Conservation (phyloP, 306 rosid genomes). For the Prosopis cineraria region DNA sequence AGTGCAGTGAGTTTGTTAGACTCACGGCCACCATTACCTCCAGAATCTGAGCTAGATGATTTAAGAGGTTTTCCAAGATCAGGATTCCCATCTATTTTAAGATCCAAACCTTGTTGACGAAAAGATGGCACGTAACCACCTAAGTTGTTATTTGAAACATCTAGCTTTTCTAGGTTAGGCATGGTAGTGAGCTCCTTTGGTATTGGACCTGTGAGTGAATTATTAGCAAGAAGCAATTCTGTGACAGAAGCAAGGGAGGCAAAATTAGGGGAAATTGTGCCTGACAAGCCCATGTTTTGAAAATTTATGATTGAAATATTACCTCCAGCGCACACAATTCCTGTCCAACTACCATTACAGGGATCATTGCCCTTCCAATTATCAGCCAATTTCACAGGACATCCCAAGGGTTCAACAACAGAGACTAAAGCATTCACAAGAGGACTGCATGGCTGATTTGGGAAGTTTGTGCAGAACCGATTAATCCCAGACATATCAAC, state of each 20-base stretch:
- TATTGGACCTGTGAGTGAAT: conserved; percentile 68
- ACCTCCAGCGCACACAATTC: conserved; percentile 44
- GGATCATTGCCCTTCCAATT: conserved; percentile 69
- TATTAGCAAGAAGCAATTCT: conserved; percentile 51
- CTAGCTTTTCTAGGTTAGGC: conserved; percentile 47
- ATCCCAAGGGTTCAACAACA: conserved; percentile 57
- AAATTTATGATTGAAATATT: conserved; percentile 52
- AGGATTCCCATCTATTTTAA: neutral
- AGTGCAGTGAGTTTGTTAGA: neutral
- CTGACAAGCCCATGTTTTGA: conserved; percentile 55
- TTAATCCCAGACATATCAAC: conserved; percentile 46
- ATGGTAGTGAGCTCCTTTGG: conserved; percentile 55
- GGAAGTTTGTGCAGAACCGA: conserved; percentile 48
- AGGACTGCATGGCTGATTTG: conserved; percentile 55
- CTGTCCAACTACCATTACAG: conserved; percentile 57
- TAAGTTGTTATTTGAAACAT: conserved; percentile 49
- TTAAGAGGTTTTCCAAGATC: neutral
- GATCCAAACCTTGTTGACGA: conserved; percentile 22
- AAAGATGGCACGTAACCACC: conserved; percentile 34
- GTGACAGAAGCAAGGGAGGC: conserved; percentile 62
- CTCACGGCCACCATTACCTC: neutral
- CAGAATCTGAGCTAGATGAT: neutral
- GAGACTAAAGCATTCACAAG: conserved; percentile 63
- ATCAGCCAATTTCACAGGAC: conserved; percentile 51
- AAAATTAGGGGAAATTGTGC: conserved; percentile 75